Conservation (phyloP, 2,329 filamentous ascomycete species). For the Tolypocladium inflatum region DNA sequence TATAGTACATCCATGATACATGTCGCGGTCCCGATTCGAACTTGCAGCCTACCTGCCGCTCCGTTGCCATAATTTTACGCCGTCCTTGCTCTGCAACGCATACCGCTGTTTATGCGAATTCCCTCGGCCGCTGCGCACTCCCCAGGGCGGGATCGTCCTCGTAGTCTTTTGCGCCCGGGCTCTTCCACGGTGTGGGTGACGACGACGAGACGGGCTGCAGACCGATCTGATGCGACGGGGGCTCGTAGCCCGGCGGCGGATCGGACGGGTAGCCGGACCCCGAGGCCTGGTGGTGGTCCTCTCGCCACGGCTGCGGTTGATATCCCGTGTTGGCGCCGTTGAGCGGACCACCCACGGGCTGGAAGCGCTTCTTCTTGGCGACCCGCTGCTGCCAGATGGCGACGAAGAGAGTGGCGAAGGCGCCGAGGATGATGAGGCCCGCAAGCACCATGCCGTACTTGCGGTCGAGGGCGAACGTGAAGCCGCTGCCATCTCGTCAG, state of each 20-base stretch:
- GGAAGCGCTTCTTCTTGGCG: conserved; percentile 10
- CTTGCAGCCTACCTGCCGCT: not conserved
- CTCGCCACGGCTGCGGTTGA: conserved; percentile 20
- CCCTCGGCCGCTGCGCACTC: conserved; percentile 19
- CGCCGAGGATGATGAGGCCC: conserved; percentile 33
- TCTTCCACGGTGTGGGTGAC: conserved; percentile 16
- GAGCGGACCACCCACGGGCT: conserved; percentile 1
- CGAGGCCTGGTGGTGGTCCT: conserved; percentile 8
- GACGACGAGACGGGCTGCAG: conserved; percentile 16
- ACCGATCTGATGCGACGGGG: conserved; percentile 20
- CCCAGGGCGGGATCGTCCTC: conserved; percentile 21
- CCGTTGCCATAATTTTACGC: not conserved
- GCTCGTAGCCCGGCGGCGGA: conserved; percentile 22
- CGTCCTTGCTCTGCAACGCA: not conserved
- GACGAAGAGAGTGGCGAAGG: conserved; percentile 29
- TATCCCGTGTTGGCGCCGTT: conserved; percentile 12
- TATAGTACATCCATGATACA: not conserved
- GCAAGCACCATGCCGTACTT: conserved; percentile 37
- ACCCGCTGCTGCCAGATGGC: conserved; percentile 19
- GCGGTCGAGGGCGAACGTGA: conserved; percentile 43
- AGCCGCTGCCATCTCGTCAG: conserved; percentile 32
- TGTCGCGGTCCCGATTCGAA: not conserved
- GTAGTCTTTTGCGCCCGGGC: conserved; percentile 14
- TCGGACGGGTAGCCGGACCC: conserved; percentile 13
- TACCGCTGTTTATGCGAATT: conserved; percentile 15